phyloP scores from a whole-genome alignment of 176 grass and related monocot genomes.

The Avena atlantica region DNA sequence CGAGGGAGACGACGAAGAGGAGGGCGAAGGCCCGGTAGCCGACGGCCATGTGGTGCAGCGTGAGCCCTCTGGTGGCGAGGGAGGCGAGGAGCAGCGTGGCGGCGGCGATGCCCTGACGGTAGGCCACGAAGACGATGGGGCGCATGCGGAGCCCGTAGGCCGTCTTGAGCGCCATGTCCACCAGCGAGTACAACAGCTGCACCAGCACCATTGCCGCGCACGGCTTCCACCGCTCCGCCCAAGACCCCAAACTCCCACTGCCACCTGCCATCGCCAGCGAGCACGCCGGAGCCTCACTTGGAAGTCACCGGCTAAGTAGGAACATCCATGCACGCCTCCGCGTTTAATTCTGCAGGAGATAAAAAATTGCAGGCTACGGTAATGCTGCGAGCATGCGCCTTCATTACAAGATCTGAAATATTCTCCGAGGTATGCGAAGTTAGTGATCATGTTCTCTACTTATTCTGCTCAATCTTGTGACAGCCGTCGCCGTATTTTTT shows the following conservation, averaged over 20 bases:
- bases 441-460: background rate
- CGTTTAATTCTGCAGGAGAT: background rate
- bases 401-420: background rate
- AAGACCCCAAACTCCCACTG: background rate
- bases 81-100: conserved; percentile 48
- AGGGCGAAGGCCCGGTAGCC: conserved; percentile 33
- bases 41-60: conserved; percentile 47
- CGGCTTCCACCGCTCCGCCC: conserved; percentile 30
- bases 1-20: conserved; percentile 46
- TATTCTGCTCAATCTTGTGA: background rate
- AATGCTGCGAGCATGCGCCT: too few relatives aligned
- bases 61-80: conserved; percentile 33
- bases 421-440: background rate
- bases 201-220: conserved; percentile 52
- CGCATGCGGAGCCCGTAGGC: conserved; percentile 21
- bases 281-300: background rate
- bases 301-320: background rate
- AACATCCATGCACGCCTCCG: conserved; percentile 23
- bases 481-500: background rate
- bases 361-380: background rate
- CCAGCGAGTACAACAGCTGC: conserved; percentile 56
- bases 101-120: conserved; percentile 57
- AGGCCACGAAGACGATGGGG: conserved; percentile 61
- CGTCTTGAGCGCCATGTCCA: conserved; percentile 58
- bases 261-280: conserved; percentile 26